These are phyloP conservation scores for Ormosia semicastrata DNA, from an alignment of 306 rosid species.

Conservation along the genomic window DNA sequence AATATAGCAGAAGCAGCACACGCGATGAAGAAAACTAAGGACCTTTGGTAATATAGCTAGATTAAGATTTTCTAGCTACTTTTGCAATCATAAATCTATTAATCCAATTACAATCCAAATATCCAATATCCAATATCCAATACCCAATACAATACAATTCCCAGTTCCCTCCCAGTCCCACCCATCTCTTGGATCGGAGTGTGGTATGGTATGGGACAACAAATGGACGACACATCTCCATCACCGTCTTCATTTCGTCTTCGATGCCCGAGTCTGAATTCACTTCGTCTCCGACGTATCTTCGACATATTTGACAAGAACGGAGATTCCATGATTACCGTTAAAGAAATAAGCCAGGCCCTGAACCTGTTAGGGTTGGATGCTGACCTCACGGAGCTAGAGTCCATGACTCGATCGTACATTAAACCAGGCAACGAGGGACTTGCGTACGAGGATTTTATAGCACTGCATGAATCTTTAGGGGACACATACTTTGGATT, in stretches of 20 bases:
- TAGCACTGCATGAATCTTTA: slow-evolving; percentile 52
- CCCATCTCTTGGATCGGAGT: neutral
- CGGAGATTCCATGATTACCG: slow-evolving; percentile 55
- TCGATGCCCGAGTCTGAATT: slow-evolving; percentile 54
- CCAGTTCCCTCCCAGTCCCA: neutral
- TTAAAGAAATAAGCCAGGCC: slow-evolving; percentile 56
- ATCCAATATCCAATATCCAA: too few relatives aligned
- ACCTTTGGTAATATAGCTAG: neutral
- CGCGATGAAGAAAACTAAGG: neutral
- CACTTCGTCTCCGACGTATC: slow-evolving; percentile 68
- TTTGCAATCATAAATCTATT: neutral
- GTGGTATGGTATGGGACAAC: slow-evolving; percentile 13
- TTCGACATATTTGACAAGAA: slow-evolving; percentile 79
- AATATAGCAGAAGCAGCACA: neutral
- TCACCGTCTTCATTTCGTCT: slow-evolving; percentile 55
- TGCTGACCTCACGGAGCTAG: slow-evolving; percentile 49
- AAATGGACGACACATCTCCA: neutral
- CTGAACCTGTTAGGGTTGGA: slow-evolving; percentile 59
- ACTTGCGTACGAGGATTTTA: slow-evolving; percentile 60
- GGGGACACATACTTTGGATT: slow-evolving; percentile 55
- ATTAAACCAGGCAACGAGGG: slow-evolving; percentile 53
- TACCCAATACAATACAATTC: neutral
- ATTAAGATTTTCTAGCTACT: neutral
- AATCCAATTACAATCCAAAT: neutral
- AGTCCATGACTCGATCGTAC: slow-evolving; percentile 39